Conservation (phyloP, 2,329 filamentous ascomycete genomes). For the Claviceps humidiphila region DNA sequence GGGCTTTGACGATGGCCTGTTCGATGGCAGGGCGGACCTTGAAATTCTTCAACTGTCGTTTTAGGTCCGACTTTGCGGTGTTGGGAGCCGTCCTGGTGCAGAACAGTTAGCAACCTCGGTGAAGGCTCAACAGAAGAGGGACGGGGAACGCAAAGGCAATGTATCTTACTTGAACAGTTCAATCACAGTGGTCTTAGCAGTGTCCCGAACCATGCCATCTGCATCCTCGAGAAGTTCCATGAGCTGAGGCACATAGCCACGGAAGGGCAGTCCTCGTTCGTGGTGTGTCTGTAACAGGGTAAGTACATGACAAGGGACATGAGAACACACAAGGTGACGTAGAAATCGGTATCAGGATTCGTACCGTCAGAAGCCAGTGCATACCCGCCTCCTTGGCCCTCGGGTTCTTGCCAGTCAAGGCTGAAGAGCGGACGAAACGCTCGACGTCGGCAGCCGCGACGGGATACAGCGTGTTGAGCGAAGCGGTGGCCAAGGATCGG, state of each 20-base stretch:
- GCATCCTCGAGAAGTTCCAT: constrained; percentile 85
- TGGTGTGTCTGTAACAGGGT: constrained; percentile 53
- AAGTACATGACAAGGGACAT: not conserved
- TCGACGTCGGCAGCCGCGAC: constrained; percentile 63
- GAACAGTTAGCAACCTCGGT: constrained; percentile 4
- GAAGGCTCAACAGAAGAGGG: no score
- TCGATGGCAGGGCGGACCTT: constrained; percentile 81
- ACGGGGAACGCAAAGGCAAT: not conserved
- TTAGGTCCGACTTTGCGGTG: constrained; percentile 75
- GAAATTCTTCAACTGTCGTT: constrained; percentile 70
- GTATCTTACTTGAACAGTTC: constrained; percentile 65
- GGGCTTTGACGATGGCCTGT: constrained; percentile 62
- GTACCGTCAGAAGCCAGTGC: constrained; percentile 70
- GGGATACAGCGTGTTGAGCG: constrained; percentile 64
- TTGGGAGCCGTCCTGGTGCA: constrained; percentile 55
- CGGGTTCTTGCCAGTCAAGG: constrained; percentile 67
- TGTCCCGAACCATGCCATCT: constrained; percentile 74
- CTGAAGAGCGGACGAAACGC: constrained; percentile 61
- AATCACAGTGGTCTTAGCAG: constrained; percentile 70
- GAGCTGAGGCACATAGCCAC: constrained; percentile 65
- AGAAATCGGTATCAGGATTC: not conserved
- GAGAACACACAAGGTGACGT: not conserved
- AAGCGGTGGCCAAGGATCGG: constrained; percentile 58
- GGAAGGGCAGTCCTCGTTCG: constrained; percentile 67
- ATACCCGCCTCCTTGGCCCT: constrained; percentile 75